phyloP scores from a whole-genome alignment of 257 asterid genomes.

The Anisodus tanguticus region DNA sequence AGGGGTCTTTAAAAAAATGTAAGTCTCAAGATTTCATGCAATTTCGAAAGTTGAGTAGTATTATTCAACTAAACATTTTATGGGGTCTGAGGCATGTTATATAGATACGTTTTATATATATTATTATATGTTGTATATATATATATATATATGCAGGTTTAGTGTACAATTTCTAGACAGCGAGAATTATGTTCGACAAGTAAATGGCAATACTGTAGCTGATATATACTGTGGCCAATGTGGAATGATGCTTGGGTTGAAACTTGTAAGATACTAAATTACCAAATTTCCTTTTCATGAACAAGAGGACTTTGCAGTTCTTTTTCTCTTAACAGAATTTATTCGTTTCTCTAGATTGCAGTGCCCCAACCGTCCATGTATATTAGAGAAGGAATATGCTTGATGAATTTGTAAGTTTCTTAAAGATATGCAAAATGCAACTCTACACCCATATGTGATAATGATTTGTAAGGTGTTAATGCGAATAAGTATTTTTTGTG shows the following conservation, averaged over 20 bases:
- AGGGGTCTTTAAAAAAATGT: neutral
- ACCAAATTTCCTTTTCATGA: neutral
- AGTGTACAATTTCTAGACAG: neutral
- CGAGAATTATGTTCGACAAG: neutral
- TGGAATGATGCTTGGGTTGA: neutral
- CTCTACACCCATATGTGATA: neutral
- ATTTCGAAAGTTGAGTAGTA: neutral
- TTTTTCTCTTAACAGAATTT: neutral
- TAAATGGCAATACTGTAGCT: neutral
- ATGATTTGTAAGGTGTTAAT: neutral
- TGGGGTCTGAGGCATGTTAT: neutral
- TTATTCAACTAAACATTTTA: neutral
- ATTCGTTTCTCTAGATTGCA: neutral
- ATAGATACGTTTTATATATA: neutral
- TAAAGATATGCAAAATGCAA: neutral
- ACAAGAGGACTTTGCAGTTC: neutral
- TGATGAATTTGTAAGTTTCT: constrained; percentile 26
- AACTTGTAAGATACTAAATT: constrained; percentile 12
- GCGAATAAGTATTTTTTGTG: neutral
- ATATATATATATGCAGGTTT: constrained; percentile 15
- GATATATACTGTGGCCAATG: constrained; percentile 14
- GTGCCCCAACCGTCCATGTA: neutral
- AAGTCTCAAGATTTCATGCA: neutral
- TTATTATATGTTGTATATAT: neutral
- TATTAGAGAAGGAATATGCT: neutral